Conservation (phyloP, 129 eudicot genomes). For the Saussurea involucrata region DNA sequence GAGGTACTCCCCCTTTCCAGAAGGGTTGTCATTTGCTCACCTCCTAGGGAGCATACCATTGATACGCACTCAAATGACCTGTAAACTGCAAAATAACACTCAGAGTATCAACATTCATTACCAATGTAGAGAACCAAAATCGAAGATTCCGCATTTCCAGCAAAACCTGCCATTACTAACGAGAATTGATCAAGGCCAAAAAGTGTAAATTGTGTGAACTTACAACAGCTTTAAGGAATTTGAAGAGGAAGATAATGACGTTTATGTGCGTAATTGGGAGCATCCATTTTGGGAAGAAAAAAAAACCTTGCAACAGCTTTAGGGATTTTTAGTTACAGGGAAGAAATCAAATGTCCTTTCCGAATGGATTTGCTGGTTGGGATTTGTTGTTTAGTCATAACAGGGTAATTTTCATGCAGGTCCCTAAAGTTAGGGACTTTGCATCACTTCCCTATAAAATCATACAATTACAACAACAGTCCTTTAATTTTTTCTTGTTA, state of each 20-base stretch:
- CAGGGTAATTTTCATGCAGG: conserved; percentile 21
- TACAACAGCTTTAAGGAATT: conserved; percentile 15
- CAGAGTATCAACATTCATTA: conserved; percentile 11
- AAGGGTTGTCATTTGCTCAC: conserved; percentile 69
- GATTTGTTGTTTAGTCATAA: conserved; percentile 25
- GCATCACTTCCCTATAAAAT: neutral
- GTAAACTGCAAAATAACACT: conserved; percentile 10
- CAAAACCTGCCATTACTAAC: conserved; percentile 1
- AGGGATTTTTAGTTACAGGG: conserved; percentile 23
- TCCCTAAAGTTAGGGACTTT: conserved; percentile 15
- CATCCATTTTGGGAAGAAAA: conserved; percentile 12
- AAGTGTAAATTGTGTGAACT: conserved; percentile 6
- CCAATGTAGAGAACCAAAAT: neutral
- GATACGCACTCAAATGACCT: conserved; percentile 28
- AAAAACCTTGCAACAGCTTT: conserved; percentile 13
- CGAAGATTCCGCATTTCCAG: neutral
- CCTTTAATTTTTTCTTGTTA: neutral
- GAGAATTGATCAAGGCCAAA: conserved; percentile 14
- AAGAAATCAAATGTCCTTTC: conserved; percentile 16
- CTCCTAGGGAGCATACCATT: conserved; percentile 60
- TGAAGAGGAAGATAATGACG: conserved; percentile 4
- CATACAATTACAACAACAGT: neutral
- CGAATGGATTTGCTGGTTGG: conserved; percentile 22
- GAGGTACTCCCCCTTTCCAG: conserved; percentile 39
- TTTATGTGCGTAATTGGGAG: conserved; percentile 6